These are phyloP conservation scores for Termitomyces sp. DNA, from an alignment of 768 basidiomycete genomes.

Conservation along the genomic window DNA sequence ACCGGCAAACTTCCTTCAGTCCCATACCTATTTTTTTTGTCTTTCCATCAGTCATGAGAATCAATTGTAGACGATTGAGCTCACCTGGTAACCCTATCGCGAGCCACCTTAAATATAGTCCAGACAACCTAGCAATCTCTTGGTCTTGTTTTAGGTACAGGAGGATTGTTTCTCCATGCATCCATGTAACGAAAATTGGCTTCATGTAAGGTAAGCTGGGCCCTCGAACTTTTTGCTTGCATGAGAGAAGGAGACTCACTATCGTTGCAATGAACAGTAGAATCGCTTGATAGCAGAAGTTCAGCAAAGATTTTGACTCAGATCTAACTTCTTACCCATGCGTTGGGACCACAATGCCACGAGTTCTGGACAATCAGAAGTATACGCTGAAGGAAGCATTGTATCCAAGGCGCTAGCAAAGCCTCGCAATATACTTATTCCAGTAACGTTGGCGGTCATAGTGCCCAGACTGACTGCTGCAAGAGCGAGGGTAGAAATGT, in stretches of 20 bases:
- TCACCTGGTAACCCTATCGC: not conserved
- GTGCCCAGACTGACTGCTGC: not conserved
- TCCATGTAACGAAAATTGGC: not conserved
- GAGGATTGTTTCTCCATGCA: not conserved
- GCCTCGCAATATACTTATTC: not conserved
- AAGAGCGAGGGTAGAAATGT: not conserved
- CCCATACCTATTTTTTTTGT: slow-evolving; percentile 28
- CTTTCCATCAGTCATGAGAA: not conserved
- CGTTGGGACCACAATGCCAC: not conserved
- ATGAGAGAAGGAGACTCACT: not conserved
- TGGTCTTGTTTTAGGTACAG: slow-evolving; percentile 1
- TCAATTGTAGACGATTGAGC: not conserved
- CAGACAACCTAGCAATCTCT: not conserved
- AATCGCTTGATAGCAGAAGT: not conserved
- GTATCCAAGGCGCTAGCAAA: not conserved
- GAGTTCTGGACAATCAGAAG: not conserved
- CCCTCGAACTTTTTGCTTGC: not conserved
- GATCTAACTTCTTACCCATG: not conserved
- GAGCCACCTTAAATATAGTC: not conserved
- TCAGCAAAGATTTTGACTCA: too few species aligned
- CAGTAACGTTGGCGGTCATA: not conserved
- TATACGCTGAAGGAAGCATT: not conserved
- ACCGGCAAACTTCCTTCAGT: slow-evolving; percentile 43
- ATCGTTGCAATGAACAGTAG: not conserved
- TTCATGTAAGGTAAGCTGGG: not conserved